Evolutionary conservation across 139 green algal genomes (phyloP), one percentile per base, ranked within the genome.

Genomic region (Chlorella vulgaris): DNA sequence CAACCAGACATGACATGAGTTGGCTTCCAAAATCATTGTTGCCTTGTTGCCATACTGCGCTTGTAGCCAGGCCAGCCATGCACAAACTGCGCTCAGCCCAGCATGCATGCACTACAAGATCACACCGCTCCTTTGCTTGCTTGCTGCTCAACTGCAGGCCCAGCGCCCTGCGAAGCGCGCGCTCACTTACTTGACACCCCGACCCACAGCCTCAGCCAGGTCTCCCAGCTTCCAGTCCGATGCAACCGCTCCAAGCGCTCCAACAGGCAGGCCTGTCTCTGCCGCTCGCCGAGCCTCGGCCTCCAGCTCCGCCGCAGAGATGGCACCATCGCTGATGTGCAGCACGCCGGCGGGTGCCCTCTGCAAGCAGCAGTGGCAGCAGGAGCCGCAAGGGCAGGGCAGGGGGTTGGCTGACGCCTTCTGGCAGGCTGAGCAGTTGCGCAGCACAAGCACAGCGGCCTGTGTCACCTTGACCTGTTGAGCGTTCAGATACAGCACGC

Each of bases 401-500:
- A 21, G 63, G 33, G 18, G 33, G 63, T 33, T 47, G 31, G 18
- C 18, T 29, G 22, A n/a, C n/a, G n/a, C n/a, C n/a, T n/a, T n/a
- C n/a, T n/a, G n/a, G n/a, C n/a, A n/a, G n/a, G n/a, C n/a, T n/a
- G n/a, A n/a, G n/a, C n/a, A n/a, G n/a, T n/a, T n/a, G n/a, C n/a
- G 18, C 55, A 65, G 22, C 55, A 65, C 18, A 15, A 8, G 21
- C 18, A n/a, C 55, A 65, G 55, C 55, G 5, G 55, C 21, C 35
- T n/a, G 35, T 29, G 7, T 10, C n/a, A 51, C 35, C 76, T 81
- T 40, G 4, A 61, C 61, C 2, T 40, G 42, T 7, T 3, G 8
- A 29, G 62, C 76, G 7, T 81, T 65, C 61, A 81, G 22, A 40
- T 65, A 81, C 39, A 81, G 76, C 76, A 81, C 76, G 19, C 76